Base-by-base conservation (phyloP, 108 stramenopile genomes). In the Poteriospumella lacustris region DNA sequence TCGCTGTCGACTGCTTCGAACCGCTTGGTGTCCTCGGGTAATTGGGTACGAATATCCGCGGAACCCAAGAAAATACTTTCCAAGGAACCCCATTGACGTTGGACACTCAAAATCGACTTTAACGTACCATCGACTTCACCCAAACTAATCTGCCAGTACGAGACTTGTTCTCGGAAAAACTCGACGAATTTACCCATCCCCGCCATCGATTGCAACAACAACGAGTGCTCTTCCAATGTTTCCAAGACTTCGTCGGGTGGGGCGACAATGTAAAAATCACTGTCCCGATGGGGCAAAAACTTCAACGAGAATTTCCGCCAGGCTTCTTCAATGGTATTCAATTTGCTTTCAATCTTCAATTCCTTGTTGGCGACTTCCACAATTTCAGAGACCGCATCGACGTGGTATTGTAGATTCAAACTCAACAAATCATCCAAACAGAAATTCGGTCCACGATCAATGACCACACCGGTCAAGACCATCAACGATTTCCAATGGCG, bases 401-500 rank as follows among this genome's bases (percentile, higher is more conserved):
- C 84, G 58, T 72, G 69, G 9, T 56, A 28, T 76, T 85, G 81
- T 24, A 85, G 78, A 19, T 85, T 42, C 2, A 85, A 68, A 1
- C 31, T 43, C 1, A 85, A 69, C 39, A 80, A 59, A 47, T 82
- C 77, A 28, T 31, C 39, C 0, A 85, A 75, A 77, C 58, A 78
- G 44, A 85, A 85, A 36, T 47, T 39, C 31, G 80, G 42, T 1
- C 34, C 68, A 43, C 80, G 80, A 41, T 85, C 81, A 9, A 81
- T 33, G 31, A 52, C 52, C 5, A 24, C 67, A 5, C 9, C 9
- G 0, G 81, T 81, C 36, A 79, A 58, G 40, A 26, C 1, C 68
- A 80, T 77, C 15, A 85, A 47, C 0, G 60, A 59, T 68, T 85
- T 85, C 84, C 84, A 85, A 58, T 85, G 84, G 34, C 84, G 84